Evolutionary conservation across 2,329 filamentous ascomycete species (phyloP), one percentile per base, ranked within the genome.

Genomic region (Penicillium sp.): DNA sequence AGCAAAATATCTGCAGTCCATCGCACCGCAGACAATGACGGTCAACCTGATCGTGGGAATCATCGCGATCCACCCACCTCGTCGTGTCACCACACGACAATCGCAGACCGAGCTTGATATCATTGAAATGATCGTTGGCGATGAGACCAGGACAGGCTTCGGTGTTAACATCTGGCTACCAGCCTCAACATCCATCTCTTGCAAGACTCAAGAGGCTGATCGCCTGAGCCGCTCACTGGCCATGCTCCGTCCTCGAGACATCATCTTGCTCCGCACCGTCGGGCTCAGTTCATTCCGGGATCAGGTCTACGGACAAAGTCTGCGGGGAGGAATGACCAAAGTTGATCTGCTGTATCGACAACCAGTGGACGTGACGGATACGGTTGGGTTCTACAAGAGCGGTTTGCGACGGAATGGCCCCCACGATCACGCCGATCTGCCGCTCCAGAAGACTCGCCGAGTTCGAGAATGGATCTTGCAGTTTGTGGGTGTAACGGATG

Each of bases 61-160:
- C 51, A 89, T 96, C 64, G 88, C 89, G 13, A 84, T 92, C 53
- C 84, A 89, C 0, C 83, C 88, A 40, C 83, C 90, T 1, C 87
- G 91, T 26, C 84, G 84, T 2, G 86, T 97, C 22, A 85, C 82
- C 33, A 91, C 93, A 0, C 77, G 79, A 12, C 81, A 82, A 7
- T 81, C 81, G 71, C 81, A 79, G 57, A 79, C 78, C 62, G 77
- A 82, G 47, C 83, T 89, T 56, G 85, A 90, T 6, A 83, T 96
- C 3, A 80, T 94, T 44, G 92, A 96, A 75, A 76, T 95, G 2
- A 81, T 93, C 1, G 87, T 97, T 0, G 93, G 91, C 5, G 94
- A 98, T 75, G 91, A 97, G 56, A 96, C 93, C 0, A 86, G 84
- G 65, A 86, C 91, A 0, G 91, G 90, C 2, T 96, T 97, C 77